Conservation (phyloP, 305 asterid genomes). For the Fraxinus platypoda region DNA sequence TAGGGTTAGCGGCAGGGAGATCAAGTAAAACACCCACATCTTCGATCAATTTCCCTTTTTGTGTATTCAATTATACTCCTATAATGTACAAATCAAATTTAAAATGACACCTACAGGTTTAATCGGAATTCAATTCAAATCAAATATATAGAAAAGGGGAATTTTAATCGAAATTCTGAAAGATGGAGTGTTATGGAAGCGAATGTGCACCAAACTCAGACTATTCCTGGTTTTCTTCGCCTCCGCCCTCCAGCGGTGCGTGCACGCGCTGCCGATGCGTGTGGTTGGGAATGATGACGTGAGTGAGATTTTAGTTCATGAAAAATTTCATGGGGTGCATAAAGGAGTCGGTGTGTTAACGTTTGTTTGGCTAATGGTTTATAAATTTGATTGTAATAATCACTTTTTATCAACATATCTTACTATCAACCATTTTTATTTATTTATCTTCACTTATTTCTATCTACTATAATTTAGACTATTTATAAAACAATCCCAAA, state of each 20-base stretch:
- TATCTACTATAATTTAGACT: too few relatives aligned
- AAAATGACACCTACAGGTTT: background rate
- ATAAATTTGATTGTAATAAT: too few relatives aligned
- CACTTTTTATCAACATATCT: too few relatives aligned
- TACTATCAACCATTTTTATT: too few relatives aligned
- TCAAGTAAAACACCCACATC: conserved; percentile 98
- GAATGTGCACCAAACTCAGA: background rate
- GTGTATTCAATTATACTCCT: background rate
- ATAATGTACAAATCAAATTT: background rate
- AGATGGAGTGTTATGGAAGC: background rate
- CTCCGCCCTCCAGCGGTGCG: background rate
- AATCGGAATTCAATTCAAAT: background rate
- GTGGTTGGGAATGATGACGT: background rate
- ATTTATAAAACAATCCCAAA: too few relatives aligned
- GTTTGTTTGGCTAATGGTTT: too few relatives aligned
- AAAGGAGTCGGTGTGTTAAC: too few relatives aligned
- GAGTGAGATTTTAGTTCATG: too few relatives aligned
- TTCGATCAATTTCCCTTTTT: conserved; percentile 7
- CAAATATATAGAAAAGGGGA: background rate
- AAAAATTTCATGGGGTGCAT: too few relatives aligned
- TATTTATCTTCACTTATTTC: too few relatives aligned
- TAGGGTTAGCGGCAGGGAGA: conserved; percentile 93
- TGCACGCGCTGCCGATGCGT: background rate
- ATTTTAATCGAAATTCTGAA: conserved; percentile 1
- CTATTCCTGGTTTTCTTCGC: background rate